Evolutionary conservation across 495 filamentous ascomycete species (phyloP), one percentile per base, ranked within the genome.

Genomic region (Aspergillus saccharolyticus): DNA sequence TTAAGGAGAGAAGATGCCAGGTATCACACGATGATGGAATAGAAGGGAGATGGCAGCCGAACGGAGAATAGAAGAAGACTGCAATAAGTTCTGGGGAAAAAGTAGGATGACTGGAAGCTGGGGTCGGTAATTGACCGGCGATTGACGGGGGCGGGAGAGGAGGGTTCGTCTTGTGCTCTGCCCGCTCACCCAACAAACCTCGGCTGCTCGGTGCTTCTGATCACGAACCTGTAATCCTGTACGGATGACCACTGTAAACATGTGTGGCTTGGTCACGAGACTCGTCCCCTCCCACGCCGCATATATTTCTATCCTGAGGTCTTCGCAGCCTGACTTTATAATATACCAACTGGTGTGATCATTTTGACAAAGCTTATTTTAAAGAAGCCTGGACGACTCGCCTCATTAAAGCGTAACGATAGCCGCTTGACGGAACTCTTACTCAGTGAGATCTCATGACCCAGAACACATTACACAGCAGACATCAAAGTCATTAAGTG

Each of bases 61-160:
- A 57, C 42, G 53, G 51, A 53, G 59, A 44, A 59, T 50, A 46
- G 52, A 52, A 56, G 48, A 9, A 20, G 47, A 20, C 4, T 39
- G 33, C 30, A 6, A 42, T 44, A 46, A 39, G 42, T 18, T 42
- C 28, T 22, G 33, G 24, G 20, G 16, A 25, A 24, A 24, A 22
- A 47, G 18, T 24, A 21, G 43, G 25, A 30, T 56, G 44, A 55
- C 39, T 56, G 45, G 25, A 56, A 18, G 54, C 54, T 51, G 51
- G 16, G 54, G 50, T 62, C 64, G 64, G 64, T 66, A 66, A 66
- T 56, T 66, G 64, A 63, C 55, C 63, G 58, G 61, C 24, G 60
- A 54, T 58, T 42, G 42, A 58, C 54, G 49, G 50, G 49, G 50
- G 53, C 49, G 47, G 24, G 54, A 46, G 57, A 50, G 25, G 9